A percentile compares a stretch with the other conserved stretches of the same genome.
These are phyloP conservation scores for Fraxinus baroniana DNA, from an alignment of 305 asterid species.

Conservation along the genomic window DNA sequence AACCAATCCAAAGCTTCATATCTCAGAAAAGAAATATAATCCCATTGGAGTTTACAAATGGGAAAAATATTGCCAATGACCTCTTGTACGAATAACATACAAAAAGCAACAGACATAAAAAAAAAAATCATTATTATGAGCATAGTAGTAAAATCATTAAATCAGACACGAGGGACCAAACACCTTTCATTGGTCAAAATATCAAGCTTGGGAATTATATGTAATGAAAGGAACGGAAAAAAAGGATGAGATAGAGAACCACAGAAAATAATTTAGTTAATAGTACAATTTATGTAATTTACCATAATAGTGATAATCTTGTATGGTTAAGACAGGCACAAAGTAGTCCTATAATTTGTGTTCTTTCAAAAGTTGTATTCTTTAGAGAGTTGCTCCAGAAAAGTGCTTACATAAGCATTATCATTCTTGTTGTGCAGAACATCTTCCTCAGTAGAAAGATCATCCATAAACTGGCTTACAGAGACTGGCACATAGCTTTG, in stretches of 20 bases:
- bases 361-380: slow-evolving; percentile 3
- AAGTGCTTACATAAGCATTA: slow-evolving; percentile 59
- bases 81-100: neutral
- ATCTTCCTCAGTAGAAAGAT: slow-evolving; percentile 85
- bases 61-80: neutral
- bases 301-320: neutral
- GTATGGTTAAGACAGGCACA: slow-evolving; percentile 6
- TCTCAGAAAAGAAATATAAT: slow-evolving; percentile 10
- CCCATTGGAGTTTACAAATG: neutral
- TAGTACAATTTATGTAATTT: neutral
- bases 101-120: neutral
- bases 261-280: neutral
- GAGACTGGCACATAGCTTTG: slow-evolving; percentile 84
- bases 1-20: neutral
- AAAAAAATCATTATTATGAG: neutral
- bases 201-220: neutral
- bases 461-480: slow-evolving; percentile 93
- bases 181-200: slow-evolving; percentile 1
- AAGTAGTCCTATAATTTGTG: slow-evolving; percentile 6
- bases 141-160: slow-evolving; percentile 7
- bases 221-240: neutral
- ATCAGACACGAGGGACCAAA: slow-evolving; percentile 6
- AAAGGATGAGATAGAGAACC: neutral
- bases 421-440: slow-evolving; percentile 52
- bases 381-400: slow-evolving; percentile 9